Evolutionary conservation across 1,284 basidiomycete genomes (phyloP).

Genomic region (Pseudozyma sp.): DNA sequence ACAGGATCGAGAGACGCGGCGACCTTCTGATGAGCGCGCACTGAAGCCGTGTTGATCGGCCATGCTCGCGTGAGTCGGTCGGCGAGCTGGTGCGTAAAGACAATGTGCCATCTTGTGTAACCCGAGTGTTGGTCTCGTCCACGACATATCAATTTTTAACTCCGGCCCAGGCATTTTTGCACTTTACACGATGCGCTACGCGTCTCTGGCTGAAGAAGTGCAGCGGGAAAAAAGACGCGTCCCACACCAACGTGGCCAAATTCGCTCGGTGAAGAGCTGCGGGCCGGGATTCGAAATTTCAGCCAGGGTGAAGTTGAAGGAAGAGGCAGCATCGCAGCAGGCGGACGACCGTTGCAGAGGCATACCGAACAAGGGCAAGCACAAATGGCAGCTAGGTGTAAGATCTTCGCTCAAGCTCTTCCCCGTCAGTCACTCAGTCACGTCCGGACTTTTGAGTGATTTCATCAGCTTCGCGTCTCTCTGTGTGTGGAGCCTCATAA

Average conservation of each 20-base stretch:
- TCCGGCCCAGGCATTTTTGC: neutral
- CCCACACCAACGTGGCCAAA: neutral
- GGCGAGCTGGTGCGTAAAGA: neutral
- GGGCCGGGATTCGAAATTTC: neutral
- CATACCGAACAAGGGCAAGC: no score
- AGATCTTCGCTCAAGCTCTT: neutral
- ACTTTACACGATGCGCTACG: constrained; percentile 10
- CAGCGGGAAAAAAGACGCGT: constrained; percentile 7
- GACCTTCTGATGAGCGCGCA: neutral
- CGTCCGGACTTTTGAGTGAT: neutral
- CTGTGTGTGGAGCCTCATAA: neutral
- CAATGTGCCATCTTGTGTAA: no score
- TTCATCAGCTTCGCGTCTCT: neutral
- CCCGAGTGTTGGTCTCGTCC: constrained; percentile 8
- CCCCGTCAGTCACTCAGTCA: neutral
- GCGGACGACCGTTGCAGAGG: no score
- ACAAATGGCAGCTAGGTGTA: neutral
- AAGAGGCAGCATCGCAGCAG: no score
- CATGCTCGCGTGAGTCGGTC: neutral
- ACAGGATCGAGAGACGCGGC: neutral
- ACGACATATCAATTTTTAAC: neutral
- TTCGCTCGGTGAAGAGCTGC: constrained; percentile 18
- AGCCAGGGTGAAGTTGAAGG: neutral
- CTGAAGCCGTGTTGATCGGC: neutral
- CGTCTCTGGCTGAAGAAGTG: neutral